Percentiles rank a stretch among this genome's conserved stretches.
Conservation (phyloP, 305 asterid species). For the Fraxinus paxiana region DNA sequence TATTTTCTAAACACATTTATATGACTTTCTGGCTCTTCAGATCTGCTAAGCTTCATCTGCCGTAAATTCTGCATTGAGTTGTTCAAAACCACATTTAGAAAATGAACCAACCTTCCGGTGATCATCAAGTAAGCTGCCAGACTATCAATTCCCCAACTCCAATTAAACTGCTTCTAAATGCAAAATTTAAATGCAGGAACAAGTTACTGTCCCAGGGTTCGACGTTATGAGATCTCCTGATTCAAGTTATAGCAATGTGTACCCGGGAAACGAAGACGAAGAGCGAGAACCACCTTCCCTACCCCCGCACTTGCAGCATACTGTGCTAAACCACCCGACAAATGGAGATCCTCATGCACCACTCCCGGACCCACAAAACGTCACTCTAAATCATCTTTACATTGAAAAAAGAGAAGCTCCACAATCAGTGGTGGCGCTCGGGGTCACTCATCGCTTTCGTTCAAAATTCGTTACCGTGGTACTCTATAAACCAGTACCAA, state of each 20-base stretch:
- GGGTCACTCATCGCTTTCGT: slow-evolving; percentile 80
- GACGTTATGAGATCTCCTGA: slow-evolving; percentile 78
- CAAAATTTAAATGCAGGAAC: slow-evolving; percentile 45
- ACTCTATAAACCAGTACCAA: slow-evolving; percentile 79
- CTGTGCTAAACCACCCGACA: slow-evolving; percentile 53
- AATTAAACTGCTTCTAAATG: not conserved
- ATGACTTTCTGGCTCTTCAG: slow-evolving; percentile 32
- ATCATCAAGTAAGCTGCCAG: slow-evolving; percentile 47
- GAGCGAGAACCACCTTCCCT: slow-evolving; percentile 67
- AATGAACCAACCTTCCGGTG: slow-evolving; percentile 51
- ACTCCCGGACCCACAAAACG: slow-evolving; percentile 62
- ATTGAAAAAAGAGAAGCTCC: slow-evolving; percentile 65
- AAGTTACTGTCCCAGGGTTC: slow-evolving; percentile 66
- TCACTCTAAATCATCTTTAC: slow-evolving; percentile 81
- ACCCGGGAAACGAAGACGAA: slow-evolving; percentile 59
- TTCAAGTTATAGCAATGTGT: slow-evolving; percentile 64
- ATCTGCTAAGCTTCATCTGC: slow-evolving; percentile 14
- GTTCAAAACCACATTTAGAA: not conserved
- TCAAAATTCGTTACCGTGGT: slow-evolving; percentile 73
- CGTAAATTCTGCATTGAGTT: not conserved
- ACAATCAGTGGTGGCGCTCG: slow-evolving; percentile 65
- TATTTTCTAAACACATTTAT: not conserved
- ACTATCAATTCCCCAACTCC: not conserved
- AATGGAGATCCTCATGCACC: slow-evolving; percentile 37
- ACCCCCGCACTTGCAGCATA: slow-evolving; percentile 68